A percentile compares a stretch with the other conserved stretches of the same genome.
phyloP scores from a whole-genome alignment of 768 basidiomycete genomes.

The Hysterangium stoloniferum region DNA sequence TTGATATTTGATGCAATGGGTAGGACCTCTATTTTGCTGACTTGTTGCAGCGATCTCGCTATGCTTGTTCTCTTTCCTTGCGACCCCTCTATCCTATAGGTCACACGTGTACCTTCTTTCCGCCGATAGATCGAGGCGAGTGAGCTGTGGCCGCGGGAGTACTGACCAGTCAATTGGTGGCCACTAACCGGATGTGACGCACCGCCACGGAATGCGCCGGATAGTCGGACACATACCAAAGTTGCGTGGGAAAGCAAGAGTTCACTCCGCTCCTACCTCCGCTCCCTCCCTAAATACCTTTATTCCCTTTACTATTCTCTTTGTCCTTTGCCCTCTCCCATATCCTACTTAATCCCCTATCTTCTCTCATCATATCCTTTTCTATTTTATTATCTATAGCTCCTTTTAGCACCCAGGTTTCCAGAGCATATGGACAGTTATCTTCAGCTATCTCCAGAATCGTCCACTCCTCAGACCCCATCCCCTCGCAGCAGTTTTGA shows the following conservation, averaged over 20 bases:
- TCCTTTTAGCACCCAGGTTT: not conserved
- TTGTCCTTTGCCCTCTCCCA: conserved; percentile 8
- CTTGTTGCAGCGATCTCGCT: too few relatives aligned
- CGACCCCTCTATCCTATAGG: too few relatives aligned
- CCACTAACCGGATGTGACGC: conserved; percentile 10
- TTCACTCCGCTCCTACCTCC: not conserved
- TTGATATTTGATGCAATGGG: too few relatives aligned
- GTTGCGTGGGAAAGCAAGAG: not conserved
- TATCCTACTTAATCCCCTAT: not conserved
- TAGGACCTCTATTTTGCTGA: too few relatives aligned
- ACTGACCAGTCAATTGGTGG: not conserved
- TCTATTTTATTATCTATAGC: conserved; percentile 11
- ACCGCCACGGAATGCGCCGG: conserved; percentile 9
- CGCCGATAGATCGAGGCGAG: too few relatives aligned
- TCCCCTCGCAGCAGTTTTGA: conserved; percentile 43
- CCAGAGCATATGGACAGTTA: conserved; percentile 11
- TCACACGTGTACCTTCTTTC: not conserved
- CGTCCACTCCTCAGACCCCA: conserved; percentile 63
- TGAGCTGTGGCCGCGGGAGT: conserved; percentile 1
- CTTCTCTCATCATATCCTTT: not conserved
- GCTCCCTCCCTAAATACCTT: conserved; percentile 2
- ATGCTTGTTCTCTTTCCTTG: too few relatives aligned
- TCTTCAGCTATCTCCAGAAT: conserved; percentile 32
- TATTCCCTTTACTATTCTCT: conserved; percentile 5
- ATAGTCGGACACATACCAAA: not conserved